Percentiles rank a stretch among this genome's conserved stretches.
These are phyloP conservation scores for Chloranthus sessilifolius DNA, from an alignment of 164 flowering plant genomes.

Conservation along the genomic window DNA sequence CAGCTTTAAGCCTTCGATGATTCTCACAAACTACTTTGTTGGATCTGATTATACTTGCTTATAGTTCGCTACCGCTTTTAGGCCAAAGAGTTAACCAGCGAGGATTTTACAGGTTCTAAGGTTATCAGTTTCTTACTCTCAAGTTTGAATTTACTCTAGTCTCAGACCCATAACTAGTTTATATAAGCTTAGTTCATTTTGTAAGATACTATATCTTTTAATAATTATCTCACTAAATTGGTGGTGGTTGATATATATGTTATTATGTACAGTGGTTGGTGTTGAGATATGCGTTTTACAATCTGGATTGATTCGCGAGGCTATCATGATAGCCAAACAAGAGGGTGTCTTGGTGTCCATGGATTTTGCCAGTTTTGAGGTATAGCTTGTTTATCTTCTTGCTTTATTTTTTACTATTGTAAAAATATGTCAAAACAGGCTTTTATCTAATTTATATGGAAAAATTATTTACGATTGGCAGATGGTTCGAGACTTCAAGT, in stretches of 20 bases:
- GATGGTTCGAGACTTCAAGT: no score
- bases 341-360: slow-evolving; percentile 67
- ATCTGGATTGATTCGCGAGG: slow-evolving; percentile 65
- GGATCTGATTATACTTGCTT: not conserved
- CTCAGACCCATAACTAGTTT: no score
- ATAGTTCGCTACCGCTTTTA: slow-evolving; percentile 22
- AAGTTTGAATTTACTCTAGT: no score
- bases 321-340: slow-evolving; percentile 73
- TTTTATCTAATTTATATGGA: no score
- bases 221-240: not conserved
- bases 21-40: not conserved
- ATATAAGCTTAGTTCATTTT: no score
- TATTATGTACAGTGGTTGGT: slow-evolving; percentile 67
- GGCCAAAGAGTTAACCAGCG: slow-evolving; percentile 61
- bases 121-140: slow-evolving; percentile 23
- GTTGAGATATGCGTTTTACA: slow-evolving; percentile 56
- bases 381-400: no score
- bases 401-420: no score
- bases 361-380: slow-evolving; percentile 98
- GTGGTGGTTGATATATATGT: not conserved
- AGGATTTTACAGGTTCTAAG: slow-evolving; percentile 81
- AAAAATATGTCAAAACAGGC: no score
- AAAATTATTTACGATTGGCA: no score
- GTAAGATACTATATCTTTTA: not conserved
- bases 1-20: no score